Conservation (phyloP, 1,139 yeast genomes). For the Suzukiozyma palmioleophila region DNA sequence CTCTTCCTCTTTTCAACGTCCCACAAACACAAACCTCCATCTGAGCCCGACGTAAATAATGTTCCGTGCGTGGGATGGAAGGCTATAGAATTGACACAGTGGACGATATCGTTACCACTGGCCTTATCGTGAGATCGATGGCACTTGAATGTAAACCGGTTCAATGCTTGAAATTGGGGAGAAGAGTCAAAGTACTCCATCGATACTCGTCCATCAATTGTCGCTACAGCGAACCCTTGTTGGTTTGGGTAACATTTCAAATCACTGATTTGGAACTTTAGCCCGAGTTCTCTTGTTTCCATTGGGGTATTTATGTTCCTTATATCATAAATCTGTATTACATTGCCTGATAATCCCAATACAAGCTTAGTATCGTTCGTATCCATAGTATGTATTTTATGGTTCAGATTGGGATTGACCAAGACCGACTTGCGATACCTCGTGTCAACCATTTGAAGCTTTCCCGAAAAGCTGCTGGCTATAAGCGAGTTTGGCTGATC, state of each 20-base stretch:
- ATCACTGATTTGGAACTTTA: constrained; percentile 66
- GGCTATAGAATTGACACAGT: constrained; percentile 68
- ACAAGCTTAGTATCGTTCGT: constrained; percentile 43
- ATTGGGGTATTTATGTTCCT: constrained; percentile 42
- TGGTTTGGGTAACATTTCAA: constrained; percentile 52
- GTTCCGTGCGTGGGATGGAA: constrained; percentile 47
- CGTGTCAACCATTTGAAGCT: constrained; percentile 35
- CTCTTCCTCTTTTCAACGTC: constrained; percentile 61
- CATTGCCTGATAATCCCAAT: constrained; percentile 52
- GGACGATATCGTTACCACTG: constrained; percentile 57
- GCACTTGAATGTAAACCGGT: constrained; percentile 78
- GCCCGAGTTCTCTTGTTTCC: constrained; percentile 62
- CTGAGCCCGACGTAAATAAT: constrained; percentile 77
- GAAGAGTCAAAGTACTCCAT: constrained; percentile 64
- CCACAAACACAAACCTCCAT: constrained; percentile 76
- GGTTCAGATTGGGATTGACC: constrained; percentile 8
- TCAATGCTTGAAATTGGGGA: constrained; percentile 37
- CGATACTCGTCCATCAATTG: constrained; percentile 84
- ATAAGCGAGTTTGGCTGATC: constrained; percentile 28
- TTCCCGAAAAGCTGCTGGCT: constrained; percentile 55
- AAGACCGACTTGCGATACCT: constrained; percentile 16
- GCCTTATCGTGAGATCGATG: constrained; percentile 49
- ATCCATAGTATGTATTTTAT: constrained; percentile 68
- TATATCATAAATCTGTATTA: constrained; percentile 56
- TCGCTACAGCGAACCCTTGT: constrained; percentile 71